Evolutionary conservation across 805 yeast species (phyloP).

Genomic region (Cyberlindnera americana): DNA sequence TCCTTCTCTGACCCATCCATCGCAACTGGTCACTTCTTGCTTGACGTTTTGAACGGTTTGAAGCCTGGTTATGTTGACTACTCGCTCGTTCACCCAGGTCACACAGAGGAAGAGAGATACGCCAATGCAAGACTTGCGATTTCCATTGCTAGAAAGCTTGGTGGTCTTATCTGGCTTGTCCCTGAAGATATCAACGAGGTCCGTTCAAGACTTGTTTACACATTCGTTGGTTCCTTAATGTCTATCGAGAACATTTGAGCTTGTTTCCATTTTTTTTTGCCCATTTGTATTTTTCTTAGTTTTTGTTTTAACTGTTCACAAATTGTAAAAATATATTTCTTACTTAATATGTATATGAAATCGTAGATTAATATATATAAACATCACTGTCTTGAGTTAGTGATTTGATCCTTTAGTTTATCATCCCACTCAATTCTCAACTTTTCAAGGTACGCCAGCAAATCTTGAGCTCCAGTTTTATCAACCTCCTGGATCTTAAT

Average conservation of each 20-base stretch:
- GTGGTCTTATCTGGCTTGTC: constrained; percentile 98
- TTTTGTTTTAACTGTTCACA: too few relatives aligned
- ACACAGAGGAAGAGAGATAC: constrained; percentile 78
- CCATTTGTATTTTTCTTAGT: too few relatives aligned
- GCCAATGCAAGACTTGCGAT: constrained; percentile 97
- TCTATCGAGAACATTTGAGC: constrained; percentile 40
- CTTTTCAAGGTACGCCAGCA: constrained; percentile 57
- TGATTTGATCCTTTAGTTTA: constrained; percentile 69
- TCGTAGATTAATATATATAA: constrained; percentile 1
- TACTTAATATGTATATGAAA: too few relatives aligned
- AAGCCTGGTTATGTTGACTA: constrained; percentile 98
- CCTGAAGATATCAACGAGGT: constrained; percentile 99
- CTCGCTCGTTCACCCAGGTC: constrained; percentile 79
- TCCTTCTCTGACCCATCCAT: constrained; percentile 82
- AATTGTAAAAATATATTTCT: too few relatives aligned
- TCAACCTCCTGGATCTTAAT: constrained; percentile 56
- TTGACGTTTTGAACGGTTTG: constrained; percentile 88
- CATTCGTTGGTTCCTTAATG: constrained; percentile 96
- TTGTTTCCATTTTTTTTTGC: neutral
- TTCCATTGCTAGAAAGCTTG: constrained; percentile 96
- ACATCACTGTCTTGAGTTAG: constrained; percentile 28
- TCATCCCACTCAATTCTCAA: constrained; percentile 70
- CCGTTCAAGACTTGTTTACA: constrained; percentile 85
- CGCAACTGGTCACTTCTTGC: constrained; percentile 73
- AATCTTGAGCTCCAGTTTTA: constrained; percentile 60